phyloP scores from a whole-genome alignment of 305 asterid species.

The Solanum hybrid region DNA sequence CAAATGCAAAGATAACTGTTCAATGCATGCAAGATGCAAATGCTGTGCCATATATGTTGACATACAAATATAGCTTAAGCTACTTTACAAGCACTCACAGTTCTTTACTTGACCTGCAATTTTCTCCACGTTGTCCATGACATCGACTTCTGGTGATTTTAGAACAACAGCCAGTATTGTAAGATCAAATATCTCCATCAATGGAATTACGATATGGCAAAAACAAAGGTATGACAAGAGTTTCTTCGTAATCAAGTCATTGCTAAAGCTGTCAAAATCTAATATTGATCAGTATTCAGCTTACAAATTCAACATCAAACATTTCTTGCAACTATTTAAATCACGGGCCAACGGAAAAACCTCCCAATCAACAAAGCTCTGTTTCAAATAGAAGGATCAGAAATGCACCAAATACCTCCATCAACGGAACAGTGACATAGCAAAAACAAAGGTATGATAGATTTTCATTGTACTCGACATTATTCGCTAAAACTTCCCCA shows the following conservation, averaged over 20 bases:
- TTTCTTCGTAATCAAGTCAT: neutral
- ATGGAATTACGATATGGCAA: slow-evolving; percentile 7
- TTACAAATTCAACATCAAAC: neutral
- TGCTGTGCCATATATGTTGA: slow-evolving; percentile 13
- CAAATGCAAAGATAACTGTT: slow-evolving; percentile 49
- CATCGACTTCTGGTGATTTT: slow-evolving; percentile 26
- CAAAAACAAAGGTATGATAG: neutral
- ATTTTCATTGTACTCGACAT: neutral
- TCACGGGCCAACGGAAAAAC: neutral
- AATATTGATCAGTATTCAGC: neutral
- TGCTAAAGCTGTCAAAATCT: neutral
- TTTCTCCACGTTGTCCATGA: slow-evolving; percentile 31
- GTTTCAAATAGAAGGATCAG: neutral
- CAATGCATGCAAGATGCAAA: slow-evolving; percentile 68
- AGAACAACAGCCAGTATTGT: slow-evolving; percentile 21
- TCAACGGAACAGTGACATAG: slow-evolving; percentile 12
- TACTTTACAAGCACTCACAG: slow-evolving; percentile 40
- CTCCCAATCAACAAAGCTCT: neutral
- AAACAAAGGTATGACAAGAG: neutral
- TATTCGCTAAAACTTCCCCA: neutral
- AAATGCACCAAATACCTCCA: slow-evolving; percentile 18
- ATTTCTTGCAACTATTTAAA: neutral
- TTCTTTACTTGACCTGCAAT: slow-evolving; percentile 46
- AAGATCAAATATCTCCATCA: slow-evolving; percentile 28
- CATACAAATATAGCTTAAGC: slow-evolving; percentile 45